phyloP scores from a whole-genome alignment of 306 rosid species.

The Vicia villosa region DNA sequence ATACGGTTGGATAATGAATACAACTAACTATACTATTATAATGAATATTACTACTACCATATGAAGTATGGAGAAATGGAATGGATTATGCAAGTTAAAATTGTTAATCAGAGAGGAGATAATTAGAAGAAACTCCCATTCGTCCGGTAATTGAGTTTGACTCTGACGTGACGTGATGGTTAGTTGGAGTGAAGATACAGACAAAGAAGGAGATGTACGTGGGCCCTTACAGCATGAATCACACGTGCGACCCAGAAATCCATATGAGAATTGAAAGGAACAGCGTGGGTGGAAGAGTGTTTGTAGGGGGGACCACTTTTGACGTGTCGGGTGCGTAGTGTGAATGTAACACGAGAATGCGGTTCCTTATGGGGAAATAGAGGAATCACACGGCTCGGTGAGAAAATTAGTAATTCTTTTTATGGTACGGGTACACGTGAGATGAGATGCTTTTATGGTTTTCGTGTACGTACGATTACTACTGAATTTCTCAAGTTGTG shows the following conservation, averaged over 20 bases:
- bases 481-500: too few relatives aligned
- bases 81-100: conserved; percentile 1
- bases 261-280: conserved; percentile 29
- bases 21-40: too few relatives aligned
- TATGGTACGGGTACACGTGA: too few relatives aligned
- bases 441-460: too few relatives aligned
- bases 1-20: conserved; percentile 2
- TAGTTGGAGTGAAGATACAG: conserved; percentile 18
- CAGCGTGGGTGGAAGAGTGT: conserved; percentile 20
- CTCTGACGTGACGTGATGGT: conserved; percentile 43
- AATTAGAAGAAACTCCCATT: conserved; percentile 32
- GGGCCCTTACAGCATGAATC: conserved; percentile 48
- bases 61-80: neutral
- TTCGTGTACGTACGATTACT: too few relatives aligned
- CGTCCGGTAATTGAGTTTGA: conserved; percentile 40
- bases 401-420: neutral
- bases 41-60: too few relatives aligned
- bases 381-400: conserved; percentile 43
- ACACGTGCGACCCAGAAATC: conserved; percentile 64
- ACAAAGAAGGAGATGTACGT: neutral
- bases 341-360: conserved; percentile 35
- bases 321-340: conserved; percentile 34
- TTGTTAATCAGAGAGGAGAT: neutral
- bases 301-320: conserved; percentile 50
- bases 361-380: conserved; percentile 33